Evolutionary conservation across 257 asterid species (phyloP).

Genomic region (Salvia splendens): DNA sequence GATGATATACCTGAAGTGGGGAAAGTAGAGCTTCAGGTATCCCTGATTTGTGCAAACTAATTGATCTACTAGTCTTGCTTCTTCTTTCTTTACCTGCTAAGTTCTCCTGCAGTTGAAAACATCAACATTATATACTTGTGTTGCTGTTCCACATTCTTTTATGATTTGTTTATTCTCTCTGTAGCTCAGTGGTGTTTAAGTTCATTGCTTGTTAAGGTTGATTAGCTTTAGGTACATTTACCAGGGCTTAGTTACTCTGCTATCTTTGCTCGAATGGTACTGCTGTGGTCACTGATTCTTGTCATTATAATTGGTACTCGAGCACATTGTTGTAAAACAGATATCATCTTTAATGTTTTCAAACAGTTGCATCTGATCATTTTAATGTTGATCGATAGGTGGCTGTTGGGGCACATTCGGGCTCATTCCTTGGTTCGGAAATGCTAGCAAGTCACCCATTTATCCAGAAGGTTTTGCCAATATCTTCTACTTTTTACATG

Average conservation of each 20-base stretch:
- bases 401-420: conserved; percentile 37
- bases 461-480: conserved; percentile 60
- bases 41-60: conserved; percentile 15
- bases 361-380: conserved; percentile 13
- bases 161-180: not conserved
- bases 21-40: conserved; percentile 40
- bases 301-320: not conserved
- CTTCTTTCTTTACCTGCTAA: conserved; percentile 5
- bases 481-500: conserved; percentile 19
- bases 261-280: not conserved
- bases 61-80: conserved; percentile 16
- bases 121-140: conserved; percentile 1
- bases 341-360: conserved; percentile 4
- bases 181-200: not conserved
- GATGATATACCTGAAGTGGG: conserved; percentile 36
- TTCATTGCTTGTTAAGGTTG: not conserved
- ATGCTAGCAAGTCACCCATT: conserved; percentile 62
- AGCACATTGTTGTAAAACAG: not conserved
- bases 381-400: conserved; percentile 32
- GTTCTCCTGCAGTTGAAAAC: conserved; percentile 3
- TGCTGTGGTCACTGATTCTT: not conserved
- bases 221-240: not conserved
- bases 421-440: conserved; percentile 36
- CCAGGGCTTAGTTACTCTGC: not conserved
- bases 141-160: conserved; percentile 11